Evolutionary conservation across 768 basidiomycete species (phyloP).

Genomic region (Boletus subparvulus): DNA sequence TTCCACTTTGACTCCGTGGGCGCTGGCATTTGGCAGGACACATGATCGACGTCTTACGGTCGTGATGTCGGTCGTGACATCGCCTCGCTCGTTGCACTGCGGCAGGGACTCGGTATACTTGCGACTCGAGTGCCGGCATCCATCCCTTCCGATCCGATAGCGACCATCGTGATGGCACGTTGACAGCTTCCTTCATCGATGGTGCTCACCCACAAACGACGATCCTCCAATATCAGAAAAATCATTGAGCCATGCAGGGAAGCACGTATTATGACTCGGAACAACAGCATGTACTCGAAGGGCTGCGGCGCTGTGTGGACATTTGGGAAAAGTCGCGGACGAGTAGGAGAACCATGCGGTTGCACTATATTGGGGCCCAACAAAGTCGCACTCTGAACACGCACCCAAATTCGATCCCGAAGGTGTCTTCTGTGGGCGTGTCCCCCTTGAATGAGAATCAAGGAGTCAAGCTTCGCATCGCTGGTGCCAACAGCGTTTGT

Average conservation of each 20-base stretch:
- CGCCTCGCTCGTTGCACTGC: background rate
- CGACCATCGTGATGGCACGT: background rate
- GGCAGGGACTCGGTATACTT: background rate
- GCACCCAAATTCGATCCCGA: no score
- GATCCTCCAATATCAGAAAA: conserved; percentile 1
- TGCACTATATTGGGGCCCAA: background rate
- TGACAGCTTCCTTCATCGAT: background rate
- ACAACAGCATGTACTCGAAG: background rate
- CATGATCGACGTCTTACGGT: background rate
- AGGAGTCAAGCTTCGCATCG: background rate
- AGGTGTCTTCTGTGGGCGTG: background rate
- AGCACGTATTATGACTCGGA: background rate
- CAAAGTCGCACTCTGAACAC: background rate
- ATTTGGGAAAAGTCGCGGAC: background rate
- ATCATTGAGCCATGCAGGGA: background rate
- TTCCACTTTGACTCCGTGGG: background rate
- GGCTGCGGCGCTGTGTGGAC: background rate
- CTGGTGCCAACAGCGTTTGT: background rate
- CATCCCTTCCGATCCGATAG: background rate
- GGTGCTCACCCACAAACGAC: background rate
- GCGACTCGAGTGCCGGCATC: background rate
- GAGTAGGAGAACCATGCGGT: background rate
- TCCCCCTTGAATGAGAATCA: background rate
- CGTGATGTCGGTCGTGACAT: background rate
- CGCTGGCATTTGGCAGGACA: background rate